Evolutionary conservation across 1,284 basidiomycete genomes (phyloP).

Genomic region (Blastosporella zonata): DNA sequence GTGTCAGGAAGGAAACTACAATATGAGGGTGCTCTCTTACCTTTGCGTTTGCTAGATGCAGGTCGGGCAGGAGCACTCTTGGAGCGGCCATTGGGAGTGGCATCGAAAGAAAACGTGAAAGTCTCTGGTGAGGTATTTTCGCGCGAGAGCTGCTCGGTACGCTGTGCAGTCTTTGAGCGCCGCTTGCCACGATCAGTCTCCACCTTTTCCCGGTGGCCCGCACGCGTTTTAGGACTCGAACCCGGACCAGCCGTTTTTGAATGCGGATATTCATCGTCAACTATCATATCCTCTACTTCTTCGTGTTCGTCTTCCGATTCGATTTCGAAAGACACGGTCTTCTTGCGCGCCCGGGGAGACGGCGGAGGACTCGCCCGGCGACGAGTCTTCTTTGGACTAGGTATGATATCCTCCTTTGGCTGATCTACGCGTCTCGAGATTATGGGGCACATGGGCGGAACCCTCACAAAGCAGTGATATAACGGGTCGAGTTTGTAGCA

Average conservation of each 20-base stretch:
- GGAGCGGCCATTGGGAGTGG: constrained; percentile 6
- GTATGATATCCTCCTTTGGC: constrained; percentile 14
- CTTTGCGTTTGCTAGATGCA: constrained; percentile 43
- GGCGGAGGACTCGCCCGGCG: constrained; percentile 14
- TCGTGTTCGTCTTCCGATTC: constrained; percentile 38
- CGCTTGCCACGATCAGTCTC: constrained; percentile 33
- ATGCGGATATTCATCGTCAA: constrained; percentile 37
- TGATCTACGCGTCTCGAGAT: constrained; percentile 32
- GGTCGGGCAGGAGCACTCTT: constrained; percentile 21
- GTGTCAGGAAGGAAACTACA: neutral
- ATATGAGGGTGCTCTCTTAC: constrained; percentile 28
- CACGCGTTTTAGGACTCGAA: constrained; percentile 21
- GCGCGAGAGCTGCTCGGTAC: constrained; percentile 25
- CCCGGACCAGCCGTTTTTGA: constrained; percentile 13
- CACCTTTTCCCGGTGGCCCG: constrained; percentile 24
- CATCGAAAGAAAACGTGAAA: constrained; percentile 16
- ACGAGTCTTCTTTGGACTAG: constrained; percentile 11
- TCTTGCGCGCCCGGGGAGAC: constrained; percentile 27
- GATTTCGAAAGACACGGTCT: constrained; percentile 14
- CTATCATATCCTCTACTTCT: constrained; percentile 55
- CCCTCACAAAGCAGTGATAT: constrained; percentile 60
- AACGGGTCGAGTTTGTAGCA: constrained; percentile 73
- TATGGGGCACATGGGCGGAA: constrained; percentile 39
- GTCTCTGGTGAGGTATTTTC: constrained; percentile 18
- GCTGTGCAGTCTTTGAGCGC: constrained; percentile 31